Base-by-base conservation (phyloP, 2,329 filamentous ascomycete species). In the Stagonosporopsis cucurbitacearum region DNA sequence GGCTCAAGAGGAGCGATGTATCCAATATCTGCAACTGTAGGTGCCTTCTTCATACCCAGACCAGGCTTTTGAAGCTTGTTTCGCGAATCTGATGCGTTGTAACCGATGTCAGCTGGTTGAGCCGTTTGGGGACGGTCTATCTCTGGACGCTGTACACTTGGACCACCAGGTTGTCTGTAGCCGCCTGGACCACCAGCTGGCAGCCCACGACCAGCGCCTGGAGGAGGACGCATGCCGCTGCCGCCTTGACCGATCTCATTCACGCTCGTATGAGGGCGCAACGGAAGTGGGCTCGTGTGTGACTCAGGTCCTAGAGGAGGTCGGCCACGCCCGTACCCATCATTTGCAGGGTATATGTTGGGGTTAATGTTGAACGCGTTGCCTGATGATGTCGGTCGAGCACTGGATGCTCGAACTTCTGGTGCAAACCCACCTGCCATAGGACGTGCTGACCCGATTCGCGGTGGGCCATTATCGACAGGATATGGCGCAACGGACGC, bases 401-500 rank as follows among this genome's bases (percentile, higher is more conserved):
- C 65, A 25, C 79, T 79, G 9, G 81, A 79, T 23, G 82, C 76
- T 6, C 83, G 82, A 4, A 83, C 70, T 35, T 81, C 79, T 2
- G 81, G 72, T 32, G 72, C 76, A 63, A 79, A 78, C 20, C 76
- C 78, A 9, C 75, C 76, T 26, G 73, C 73, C 44, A 68, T 67
- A 53, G 74, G 63, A 33, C 69, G 68, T 46, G 63, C 62, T 19
- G 65, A 63, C 32, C 64, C 66, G 45, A 73, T 71, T n/a, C 79
- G 81, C 42, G 82, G 79, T 19, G 86, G 83, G 49, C 80, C 79
- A 62, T 90, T 87, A 61, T 90, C 88, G 45, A 87, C 82, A 0
- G 89, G 89, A 65, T 92, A 92, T 1, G 89, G 89, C 1, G 86
- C 86, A 20, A 83, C 80, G 9, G 87, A 83, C 15, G 84, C 75